Percentiles rank a stretch among this genome's conserved stretches.
Evolutionary conservation across 2,329 filamentous ascomycete genomes (phyloP).

Genomic region (Colletotrichum karsti): DNA sequence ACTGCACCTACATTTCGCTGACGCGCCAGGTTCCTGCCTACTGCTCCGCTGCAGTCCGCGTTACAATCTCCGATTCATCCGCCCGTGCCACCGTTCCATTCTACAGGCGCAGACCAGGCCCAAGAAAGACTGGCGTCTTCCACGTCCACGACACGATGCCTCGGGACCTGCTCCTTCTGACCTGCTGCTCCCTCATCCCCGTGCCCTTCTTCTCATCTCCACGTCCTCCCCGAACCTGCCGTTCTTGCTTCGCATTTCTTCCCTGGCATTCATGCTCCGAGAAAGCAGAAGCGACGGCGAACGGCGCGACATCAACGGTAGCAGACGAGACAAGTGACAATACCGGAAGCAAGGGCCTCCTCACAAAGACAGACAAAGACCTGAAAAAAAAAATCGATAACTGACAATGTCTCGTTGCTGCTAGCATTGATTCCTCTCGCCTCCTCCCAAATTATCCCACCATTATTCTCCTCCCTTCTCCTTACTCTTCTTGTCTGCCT

Average conservation of each 20-base stretch:
- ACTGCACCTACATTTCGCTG: background rate
- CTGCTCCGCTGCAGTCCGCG: background rate
- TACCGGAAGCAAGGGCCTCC: background rate
- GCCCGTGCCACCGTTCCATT: slow-evolving; percentile 20
- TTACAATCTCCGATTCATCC: slow-evolving; percentile 28
- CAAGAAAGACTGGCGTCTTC: background rate
- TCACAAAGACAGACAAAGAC: background rate
- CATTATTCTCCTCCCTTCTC: background rate
- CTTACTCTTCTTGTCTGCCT: background rate
- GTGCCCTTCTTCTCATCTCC: background rate
- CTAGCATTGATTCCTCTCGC: background rate
- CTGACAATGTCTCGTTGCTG: slow-evolving; percentile 21
- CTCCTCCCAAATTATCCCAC: background rate
- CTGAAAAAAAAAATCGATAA: slow-evolving; percentile 11
- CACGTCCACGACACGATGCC: slow-evolving; percentile 12
- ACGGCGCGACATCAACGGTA: background rate
- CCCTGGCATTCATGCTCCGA: background rate
- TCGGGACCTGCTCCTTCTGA: slow-evolving; percentile 21
- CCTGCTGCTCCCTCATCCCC: background rate
- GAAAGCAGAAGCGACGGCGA: background rate
- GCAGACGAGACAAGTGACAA: background rate
- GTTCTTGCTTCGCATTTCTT: background rate
- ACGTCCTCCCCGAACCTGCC: background rate
- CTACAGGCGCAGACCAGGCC: slow-evolving; percentile 2
- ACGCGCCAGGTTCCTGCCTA: background rate